phyloP scores from a whole-genome alignment of 345 rosid species.

The Tarenaya hassleriana region DNA sequence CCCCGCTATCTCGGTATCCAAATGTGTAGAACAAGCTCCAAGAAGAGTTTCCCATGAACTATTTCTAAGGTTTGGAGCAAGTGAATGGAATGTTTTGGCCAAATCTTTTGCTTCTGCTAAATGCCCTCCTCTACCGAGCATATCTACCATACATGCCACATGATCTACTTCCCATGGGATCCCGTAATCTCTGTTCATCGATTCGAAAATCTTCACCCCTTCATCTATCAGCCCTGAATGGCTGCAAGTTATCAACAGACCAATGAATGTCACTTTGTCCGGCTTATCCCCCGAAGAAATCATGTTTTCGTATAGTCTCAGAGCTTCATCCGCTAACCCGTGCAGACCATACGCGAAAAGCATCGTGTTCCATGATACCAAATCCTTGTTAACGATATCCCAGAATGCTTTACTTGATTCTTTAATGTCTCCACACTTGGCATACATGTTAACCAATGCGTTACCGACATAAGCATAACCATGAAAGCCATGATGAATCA shows the following conservation, averaged over 20 bases:
- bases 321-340: slow-evolving; percentile 50
- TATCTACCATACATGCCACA: slow-evolving; percentile 64
- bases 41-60: slow-evolving; percentile 47
- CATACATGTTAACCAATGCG: slow-evolving; percentile 70
- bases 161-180: slow-evolving; percentile 51
- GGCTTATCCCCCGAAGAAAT: slow-evolving; percentile 46
- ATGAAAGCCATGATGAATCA: slow-evolving; percentile 47
- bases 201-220: slow-evolving; percentile 41
- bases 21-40: slow-evolving; percentile 52
- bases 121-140: slow-evolving; percentile 68
- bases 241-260: slow-evolving; percentile 69
- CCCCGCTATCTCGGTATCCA: slow-evolving; percentile 38
- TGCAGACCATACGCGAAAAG: slow-evolving; percentile 66
- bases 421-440: slow-evolving; percentile 57
- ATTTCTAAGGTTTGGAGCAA: slow-evolving; percentile 4
- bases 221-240: slow-evolving; percentile 61
- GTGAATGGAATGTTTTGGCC: slow-evolving; percentile 24
- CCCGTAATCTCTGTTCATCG: slow-evolving; percentile 41
- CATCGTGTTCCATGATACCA: slow-evolving; percentile 74
- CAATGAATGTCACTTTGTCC: slow-evolving; percentile 69
- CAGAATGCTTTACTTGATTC: slow-evolving; percentile 44
- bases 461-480: slow-evolving; percentile 57
- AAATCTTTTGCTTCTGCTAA: slow-evolving; percentile 49
- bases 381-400: slow-evolving; percentile 48
- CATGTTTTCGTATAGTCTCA: slow-evolving; percentile 51